Percentiles rank a stretch among this genome's conserved stretches.
Evolutionary conservation across 2,329 filamentous ascomycete species (phyloP).

Genomic region (Neofusicoccum ribis): DNA sequence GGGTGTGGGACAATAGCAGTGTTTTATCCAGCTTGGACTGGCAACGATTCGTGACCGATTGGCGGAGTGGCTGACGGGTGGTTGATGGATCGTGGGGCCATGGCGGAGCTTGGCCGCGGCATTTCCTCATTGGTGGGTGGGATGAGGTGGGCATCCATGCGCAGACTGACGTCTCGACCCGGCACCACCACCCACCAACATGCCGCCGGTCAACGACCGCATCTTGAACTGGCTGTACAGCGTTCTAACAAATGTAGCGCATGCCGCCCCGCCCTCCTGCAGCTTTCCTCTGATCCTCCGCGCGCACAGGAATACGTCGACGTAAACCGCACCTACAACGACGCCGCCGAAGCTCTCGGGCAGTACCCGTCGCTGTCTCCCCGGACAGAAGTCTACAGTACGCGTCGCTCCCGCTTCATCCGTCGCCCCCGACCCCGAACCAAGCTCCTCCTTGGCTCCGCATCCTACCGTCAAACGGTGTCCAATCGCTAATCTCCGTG

Average conservation of each 20-base stretch:
- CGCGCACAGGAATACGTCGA: slow-evolving; percentile 79
- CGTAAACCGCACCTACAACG: slow-evolving; percentile 88
- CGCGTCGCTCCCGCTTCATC: slow-evolving; percentile 33
- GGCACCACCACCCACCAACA: slow-evolving; percentile 29
- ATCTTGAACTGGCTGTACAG: slow-evolving; percentile 95
- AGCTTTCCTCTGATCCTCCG: slow-evolving; percentile 32
- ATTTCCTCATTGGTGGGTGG: background rate
- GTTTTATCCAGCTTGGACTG: no score
- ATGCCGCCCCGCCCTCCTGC: background rate
- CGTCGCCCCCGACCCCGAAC: slow-evolving; percentile 11
- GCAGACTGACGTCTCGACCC: background rate
- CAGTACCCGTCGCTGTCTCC: slow-evolving; percentile 78
- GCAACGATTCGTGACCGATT: no score
- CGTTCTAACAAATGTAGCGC: slow-evolving; percentile 62
- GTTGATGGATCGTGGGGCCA: background rate
- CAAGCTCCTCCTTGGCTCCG: background rate
- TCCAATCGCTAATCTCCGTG: background rate
- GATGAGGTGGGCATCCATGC: slow-evolving; percentile 1
- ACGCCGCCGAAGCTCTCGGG: slow-evolving; percentile 79
- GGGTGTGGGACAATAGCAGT: no score
- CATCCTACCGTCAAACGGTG: background rate
- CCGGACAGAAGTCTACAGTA: slow-evolving; percentile 94
- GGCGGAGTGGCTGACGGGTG: no score
- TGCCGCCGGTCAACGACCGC: slow-evolving; percentile 77
- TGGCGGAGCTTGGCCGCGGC: background rate